phyloP scores from a whole-genome alignment of 2,329 filamentous ascomycete genomes.

The Cyphellophora attinorum region DNA sequence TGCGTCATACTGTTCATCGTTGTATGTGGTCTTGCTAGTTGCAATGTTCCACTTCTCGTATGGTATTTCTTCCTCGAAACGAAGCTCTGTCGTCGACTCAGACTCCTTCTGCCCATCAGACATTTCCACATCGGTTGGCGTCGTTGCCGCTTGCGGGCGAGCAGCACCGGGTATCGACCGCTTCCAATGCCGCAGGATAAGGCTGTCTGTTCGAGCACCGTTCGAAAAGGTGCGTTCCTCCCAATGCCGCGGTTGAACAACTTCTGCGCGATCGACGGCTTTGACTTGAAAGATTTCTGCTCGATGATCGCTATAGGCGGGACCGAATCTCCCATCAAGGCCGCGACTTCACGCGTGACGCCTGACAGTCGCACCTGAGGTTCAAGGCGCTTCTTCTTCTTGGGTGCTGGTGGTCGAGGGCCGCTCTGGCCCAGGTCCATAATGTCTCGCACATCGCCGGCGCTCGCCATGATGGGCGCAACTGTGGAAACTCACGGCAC shows the following conservation, averaged over 20 bases:
- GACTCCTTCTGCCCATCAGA: slow-evolving; percentile 22
- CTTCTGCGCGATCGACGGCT: slow-evolving; percentile 17
- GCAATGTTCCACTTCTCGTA: slow-evolving; percentile 87
- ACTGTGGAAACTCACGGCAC: too few species aligned
- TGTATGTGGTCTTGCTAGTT: slow-evolving; percentile 70
- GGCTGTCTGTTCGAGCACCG: slow-evolving; percentile 60
- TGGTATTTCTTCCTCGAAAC: slow-evolving; percentile 37
- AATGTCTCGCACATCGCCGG: slow-evolving; percentile 78
- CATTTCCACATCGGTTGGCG: slow-evolving; percentile 21
- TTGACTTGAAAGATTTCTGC: slow-evolving; percentile 38
- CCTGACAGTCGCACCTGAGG: slow-evolving; percentile 35
- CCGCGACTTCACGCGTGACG: slow-evolving; percentile 41
- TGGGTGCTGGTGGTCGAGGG: slow-evolving; percentile 42
- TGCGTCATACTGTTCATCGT: slow-evolving; percentile 73
- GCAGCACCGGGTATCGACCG: slow-evolving; percentile 39
- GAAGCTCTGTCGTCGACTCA: slow-evolving; percentile 22
- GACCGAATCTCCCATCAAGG: slow-evolving; percentile 39
- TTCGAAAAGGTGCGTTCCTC: slow-evolving; percentile 55
- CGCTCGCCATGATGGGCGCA: slow-evolving; percentile 47
- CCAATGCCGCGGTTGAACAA: slow-evolving; percentile 18
- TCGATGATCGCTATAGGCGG: slow-evolving; percentile 44
- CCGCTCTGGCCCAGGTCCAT: slow-evolving; percentile 65
- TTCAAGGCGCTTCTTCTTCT: slow-evolving; percentile 65
- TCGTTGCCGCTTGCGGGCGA: slow-evolving; percentile 14
- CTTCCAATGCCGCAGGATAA: slow-evolving; percentile 74